Evolutionary conservation across 2,329 filamentous ascomycete species (phyloP), one percentile per base, ranked within the genome.

Genomic region (Colletotrichum aenigma): DNA sequence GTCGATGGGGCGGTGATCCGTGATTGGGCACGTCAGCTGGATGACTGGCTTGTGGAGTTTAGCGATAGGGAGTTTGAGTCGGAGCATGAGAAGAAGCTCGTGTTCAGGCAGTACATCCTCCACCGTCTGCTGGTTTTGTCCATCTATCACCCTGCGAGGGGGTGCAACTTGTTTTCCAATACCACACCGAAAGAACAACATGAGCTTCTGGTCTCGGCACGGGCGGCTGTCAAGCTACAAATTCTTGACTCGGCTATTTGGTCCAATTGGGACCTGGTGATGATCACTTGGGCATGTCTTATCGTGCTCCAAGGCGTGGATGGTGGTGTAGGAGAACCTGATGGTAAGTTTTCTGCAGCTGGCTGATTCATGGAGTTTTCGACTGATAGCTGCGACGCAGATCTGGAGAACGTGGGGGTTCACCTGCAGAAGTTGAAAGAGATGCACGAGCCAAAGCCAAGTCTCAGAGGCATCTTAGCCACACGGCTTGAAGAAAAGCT

Each of bases 221-320:
- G 85, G 16, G 84, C 85, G 2, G 83, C 86, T 0, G 78, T 87
- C 21, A 84, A 83, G 72, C 77, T 87, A 4, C 85, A 86, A 58
- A 80, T 83, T 6, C 80, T 83, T n/a, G 86, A 87, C 67, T 79
- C 82, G 26, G 82, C 83, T 2, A 87, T 87, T 70, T 87, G 85
- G 86, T 82, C 84, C 6, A 87, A 87, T 60, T 87, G 84, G 82
- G 86, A 87, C 56, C 78, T 87, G 1, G 82, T 86, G 24, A 85
- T 87, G 77, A 87, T 87, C 66, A 86, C 85, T 0, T 87, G 85
- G 85, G 85, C 86, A 7, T 85, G 85, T 3, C 78, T 87, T 10
- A 84, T 87, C n/a, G 84, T 87, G 2, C 77, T 87, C 2, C 85
- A 87, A 74, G 86, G 82, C 4, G 80, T 86, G 4, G 84, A 86